A percentile compares a stretch with the other conserved stretches of the same genome.
phyloP scores from a whole-genome alignment of 768 basidiomycete species.

The Cantharellus cinnabarinus region DNA sequence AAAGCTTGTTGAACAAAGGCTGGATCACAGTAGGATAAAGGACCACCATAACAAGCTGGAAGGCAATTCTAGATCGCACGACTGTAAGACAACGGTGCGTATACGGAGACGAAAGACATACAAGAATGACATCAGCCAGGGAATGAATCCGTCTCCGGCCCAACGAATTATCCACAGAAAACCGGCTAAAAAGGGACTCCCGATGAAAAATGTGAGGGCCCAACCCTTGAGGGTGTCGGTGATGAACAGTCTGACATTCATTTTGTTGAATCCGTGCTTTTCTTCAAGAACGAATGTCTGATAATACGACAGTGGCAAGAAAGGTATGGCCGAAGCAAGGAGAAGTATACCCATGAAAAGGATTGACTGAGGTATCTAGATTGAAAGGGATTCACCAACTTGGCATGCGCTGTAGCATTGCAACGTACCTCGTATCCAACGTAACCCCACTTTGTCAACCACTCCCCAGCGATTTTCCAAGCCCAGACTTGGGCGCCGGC shows the following conservation, averaged over 20 bases:
- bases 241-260: conserved; percentile 52
- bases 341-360: conserved; percentile 51
- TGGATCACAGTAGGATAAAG: conserved; percentile 77
- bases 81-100: neutral
- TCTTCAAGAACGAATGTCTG: conserved; percentile 88
- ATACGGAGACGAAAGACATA: conserved; percentile 20
- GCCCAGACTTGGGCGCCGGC: conserved; percentile 67
- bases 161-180: conserved; percentile 82
- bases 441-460: conserved; percentile 36
- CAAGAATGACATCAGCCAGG: conserved; percentile 88
- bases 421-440: conserved; percentile 44
- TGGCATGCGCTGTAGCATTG: neutral
- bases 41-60: conserved; percentile 71
- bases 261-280: conserved; percentile 95
- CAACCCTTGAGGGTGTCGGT: conserved; percentile 66
- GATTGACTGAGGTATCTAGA: conserved; percentile 68
- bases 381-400: neutral
- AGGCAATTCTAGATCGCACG: conserved; percentile 32
- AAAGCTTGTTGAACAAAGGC: conserved; percentile 93
- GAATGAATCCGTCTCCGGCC: conserved; percentile 85
- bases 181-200: conserved; percentile 66
- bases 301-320: conserved; percentile 61
- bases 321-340: conserved; percentile 42
- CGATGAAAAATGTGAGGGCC: conserved; percentile 47
- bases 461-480: conserved; percentile 43